A percentile compares a stretch with the other conserved stretches of the same genome.
These are phyloP conservation scores for Coemansia sp. DNA, from an alignment of 192 early-diverging fungal genomes.

Conservation along the genomic window DNA sequence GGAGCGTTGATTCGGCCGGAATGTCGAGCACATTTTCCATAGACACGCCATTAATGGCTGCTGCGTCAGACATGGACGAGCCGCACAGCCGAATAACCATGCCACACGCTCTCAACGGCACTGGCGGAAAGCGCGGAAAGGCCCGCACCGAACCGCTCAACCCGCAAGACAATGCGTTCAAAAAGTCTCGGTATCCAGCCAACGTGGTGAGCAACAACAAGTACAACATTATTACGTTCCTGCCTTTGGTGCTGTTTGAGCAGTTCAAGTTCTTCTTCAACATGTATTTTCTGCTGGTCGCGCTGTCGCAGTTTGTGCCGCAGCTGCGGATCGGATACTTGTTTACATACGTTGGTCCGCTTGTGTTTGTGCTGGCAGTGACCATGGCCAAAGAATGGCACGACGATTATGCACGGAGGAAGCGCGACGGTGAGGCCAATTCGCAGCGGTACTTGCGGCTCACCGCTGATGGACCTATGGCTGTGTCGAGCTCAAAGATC, in stretches of 20 bases:
- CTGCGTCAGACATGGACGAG: conserved; percentile 30
- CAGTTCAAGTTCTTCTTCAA: conserved; percentile 98
- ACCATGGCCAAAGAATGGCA: conserved; percentile 91
- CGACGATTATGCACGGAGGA: conserved; percentile 82
- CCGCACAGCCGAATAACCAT: conserved; percentile 1
- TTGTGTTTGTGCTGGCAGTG: conserved; percentile 85
- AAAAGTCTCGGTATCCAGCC: conserved; percentile 59
- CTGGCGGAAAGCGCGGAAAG: conserved; percentile 7
- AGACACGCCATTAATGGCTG: conserved; percentile 51
- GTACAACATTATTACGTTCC: conserved; percentile 76
- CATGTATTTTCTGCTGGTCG: conserved; percentile 86
- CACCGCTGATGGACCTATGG: conserved; percentile 57
- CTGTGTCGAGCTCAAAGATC: conserved; percentile 78
- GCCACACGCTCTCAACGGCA: background rate
- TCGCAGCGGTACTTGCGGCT: conserved; percentile 76
- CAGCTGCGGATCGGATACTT: conserved; percentile 79
- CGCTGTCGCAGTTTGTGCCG: conserved; percentile 89
- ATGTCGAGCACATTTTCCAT: conserved; percentile 40
- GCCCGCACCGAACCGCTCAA: conserved; percentile 46
- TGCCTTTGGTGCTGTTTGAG: conserved; percentile 82
- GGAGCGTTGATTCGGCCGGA: conserved; percentile 13
- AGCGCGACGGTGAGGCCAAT: conserved; percentile 87
- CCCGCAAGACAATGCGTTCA: conserved; percentile 39
- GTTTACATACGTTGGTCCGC: conserved; percentile 89
- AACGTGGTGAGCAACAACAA: conserved; percentile 90